A percentile compares a stretch with the other conserved stretches of the same genome.
Conservation (phyloP, 108 stramenopile species). For the Fragilariopsis cylindrus region DNA sequence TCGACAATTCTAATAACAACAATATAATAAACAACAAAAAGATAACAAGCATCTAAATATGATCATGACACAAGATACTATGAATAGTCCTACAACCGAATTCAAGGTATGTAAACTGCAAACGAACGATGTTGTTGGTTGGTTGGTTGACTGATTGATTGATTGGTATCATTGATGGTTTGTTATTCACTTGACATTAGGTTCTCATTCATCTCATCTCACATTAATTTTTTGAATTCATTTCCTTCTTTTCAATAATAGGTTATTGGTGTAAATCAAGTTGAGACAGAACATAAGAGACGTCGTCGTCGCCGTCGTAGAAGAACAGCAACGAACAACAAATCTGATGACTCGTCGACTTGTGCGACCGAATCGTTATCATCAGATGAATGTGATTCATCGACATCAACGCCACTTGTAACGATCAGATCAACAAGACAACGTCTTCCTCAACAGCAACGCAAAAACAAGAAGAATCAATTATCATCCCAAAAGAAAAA, state of each 20-base stretch:
- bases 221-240: background rate
- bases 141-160: background rate
- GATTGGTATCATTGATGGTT: background rate
- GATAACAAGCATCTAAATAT: too few species aligned
- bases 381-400: background rate
- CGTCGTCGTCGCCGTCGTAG: constrained; percentile 12
- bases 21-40: too few species aligned
- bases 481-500: constrained; percentile 12
- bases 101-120: background rate
- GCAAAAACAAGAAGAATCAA: constrained; percentile 4
- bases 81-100: background rate
- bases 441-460: background rate
- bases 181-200: constrained; percentile 17
- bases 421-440: background rate
- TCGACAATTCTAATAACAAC: too few species aligned
- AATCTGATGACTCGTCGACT: constrained; percentile 11
- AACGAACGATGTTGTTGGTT: background rate
- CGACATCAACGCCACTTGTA: background rate
- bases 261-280: constrained; percentile 23
- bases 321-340: constrained; percentile 5
- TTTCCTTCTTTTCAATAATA: background rate
- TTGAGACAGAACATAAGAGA: constrained; percentile 20
- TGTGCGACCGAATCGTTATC: background rate
- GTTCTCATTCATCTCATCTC: background rate
- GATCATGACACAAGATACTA: too few species aligned